phyloP scores from a whole-genome alignment of 768 basidiomycete species.

The Pleurotus pulmonarius region DNA sequence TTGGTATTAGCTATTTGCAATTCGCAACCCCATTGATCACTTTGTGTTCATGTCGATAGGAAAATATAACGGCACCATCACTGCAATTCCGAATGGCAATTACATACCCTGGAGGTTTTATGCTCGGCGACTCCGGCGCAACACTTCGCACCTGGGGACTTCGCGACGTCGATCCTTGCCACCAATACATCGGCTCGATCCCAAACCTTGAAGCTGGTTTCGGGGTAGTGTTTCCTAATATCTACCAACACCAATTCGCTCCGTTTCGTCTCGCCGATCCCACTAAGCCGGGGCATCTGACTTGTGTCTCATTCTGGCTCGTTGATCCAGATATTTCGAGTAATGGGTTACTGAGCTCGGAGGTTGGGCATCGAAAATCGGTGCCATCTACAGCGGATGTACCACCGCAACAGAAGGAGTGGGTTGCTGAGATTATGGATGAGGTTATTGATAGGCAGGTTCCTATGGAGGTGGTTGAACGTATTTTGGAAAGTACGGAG shows the following conservation, averaged over 20 bases:
- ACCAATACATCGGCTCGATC: constrained; percentile 43
- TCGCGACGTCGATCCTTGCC: constrained; percentile 38
- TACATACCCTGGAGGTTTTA: constrained; percentile 38
- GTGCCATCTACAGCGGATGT: constrained; percentile 41
- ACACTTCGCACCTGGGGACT: constrained; percentile 50
- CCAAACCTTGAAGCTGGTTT: constrained; percentile 29
- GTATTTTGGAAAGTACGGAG: constrained; percentile 32
- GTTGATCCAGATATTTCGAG: constrained; percentile 38
- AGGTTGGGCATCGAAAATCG: constrained; percentile 13
- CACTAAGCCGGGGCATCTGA: constrained; percentile 37
- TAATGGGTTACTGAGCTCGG: background rate
- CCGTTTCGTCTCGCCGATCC: constrained; percentile 37
- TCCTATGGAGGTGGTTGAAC: constrained; percentile 41
- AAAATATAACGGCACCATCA: constrained; percentile 34
- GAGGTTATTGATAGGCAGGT: constrained; percentile 30
- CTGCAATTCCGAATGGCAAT: constrained; percentile 51
- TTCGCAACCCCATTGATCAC: background rate
- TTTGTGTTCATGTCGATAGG: constrained; percentile 21
- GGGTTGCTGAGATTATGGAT: constrained; percentile 36
- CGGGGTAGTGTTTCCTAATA: constrained; percentile 49
- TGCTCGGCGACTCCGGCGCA: constrained; percentile 41
- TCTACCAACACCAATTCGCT: constrained; percentile 46
- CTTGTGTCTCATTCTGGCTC: constrained; percentile 42
- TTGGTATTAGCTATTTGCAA: constrained; percentile 18
- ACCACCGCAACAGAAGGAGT: constrained; percentile 46